A percentile compares a stretch with the other conserved stretches of the same genome.
phyloP scores from a whole-genome alignment of 176 grass and related monocot species.

The Avena eriantha region DNA sequence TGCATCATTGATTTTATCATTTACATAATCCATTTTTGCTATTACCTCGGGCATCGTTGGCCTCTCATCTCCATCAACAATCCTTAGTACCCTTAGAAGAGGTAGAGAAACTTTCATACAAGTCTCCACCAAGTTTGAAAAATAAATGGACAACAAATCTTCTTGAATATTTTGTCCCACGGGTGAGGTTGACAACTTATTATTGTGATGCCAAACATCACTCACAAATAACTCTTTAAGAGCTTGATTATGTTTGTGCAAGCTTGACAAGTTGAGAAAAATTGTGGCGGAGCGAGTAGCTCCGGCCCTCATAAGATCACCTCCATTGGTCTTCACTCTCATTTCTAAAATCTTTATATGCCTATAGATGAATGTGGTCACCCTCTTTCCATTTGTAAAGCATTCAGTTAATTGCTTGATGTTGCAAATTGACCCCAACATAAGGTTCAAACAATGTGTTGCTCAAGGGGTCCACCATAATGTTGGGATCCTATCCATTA shows the following conservation, averaged over 20 bases:
- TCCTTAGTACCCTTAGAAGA: not conserved
- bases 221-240: not conserved
- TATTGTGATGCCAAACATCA: not conserved
- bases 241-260: not conserved
- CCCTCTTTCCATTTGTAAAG: not conserved
- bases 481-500: not conserved
- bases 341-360: not conserved
- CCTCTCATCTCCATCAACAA: not conserved
- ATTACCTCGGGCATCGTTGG: not conserved
- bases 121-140: not conserved
- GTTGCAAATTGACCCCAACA: not conserved
- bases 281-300: slow-evolving; percentile 8
- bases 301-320: not conserved
- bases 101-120: not conserved
- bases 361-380: not conserved
- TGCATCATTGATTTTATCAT: not conserved
- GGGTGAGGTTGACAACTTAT: not conserved
- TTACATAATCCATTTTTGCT: not conserved
- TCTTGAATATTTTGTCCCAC: not conserved
- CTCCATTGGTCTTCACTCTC: not conserved
- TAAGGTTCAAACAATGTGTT: not conserved
- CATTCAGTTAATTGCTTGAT: not conserved
- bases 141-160: not conserved
- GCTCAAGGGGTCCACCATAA: slow-evolving; percentile 21
- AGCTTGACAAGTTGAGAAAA: slow-evolving; percentile 6